Base-by-base conservation (phyloP, 331 rosid genomes). In the Spiraea crenata region DNA sequence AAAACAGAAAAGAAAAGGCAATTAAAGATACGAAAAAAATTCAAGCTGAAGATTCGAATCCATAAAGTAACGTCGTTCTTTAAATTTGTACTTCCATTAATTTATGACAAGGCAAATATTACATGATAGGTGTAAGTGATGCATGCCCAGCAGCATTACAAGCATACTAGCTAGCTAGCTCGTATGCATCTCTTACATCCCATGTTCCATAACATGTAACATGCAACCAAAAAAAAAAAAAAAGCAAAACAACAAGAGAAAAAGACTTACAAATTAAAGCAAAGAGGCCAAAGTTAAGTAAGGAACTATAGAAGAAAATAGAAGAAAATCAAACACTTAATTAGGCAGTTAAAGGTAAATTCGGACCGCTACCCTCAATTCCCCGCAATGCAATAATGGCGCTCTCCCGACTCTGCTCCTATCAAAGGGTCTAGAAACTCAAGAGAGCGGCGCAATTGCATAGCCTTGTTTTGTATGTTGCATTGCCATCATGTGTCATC, bases 321-420 rank as follows among this genome's bases (percentile, higher is more conserved):
- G n/a, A n/a, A n/a, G 20, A 75, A 77, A 76, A 73, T 55, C 54
- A 81, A 73, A 14, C 45, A 81, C 69, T 63, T 70, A 76, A 58
- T 44, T 15, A 35, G 49, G 1, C 4, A 40, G 77, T 79, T 25
- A 25, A 61, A 67, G 83, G 73, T 80, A 83, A 81, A 75, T 79
- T 95, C 99, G 99, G 99, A 95, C 99, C 99, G 90, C 86, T 87
- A 85, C 90, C 97, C 99, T 95, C 96, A 84, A 95, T 95, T 91
- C 99, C 99, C 99, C 96, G 91, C 99, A 49, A 82, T 91, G 99
- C 97, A 95, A 89, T 67, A 79, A 85, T 83, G 15, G 77, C 88
- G 83, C 85, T 89, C 91, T 93, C 95, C 96, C 89, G 65, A 85
- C 63, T 90, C 89, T 83, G 76, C 86, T 74, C 73, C 37, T 17